Evolutionary conservation across 2,329 filamentous ascomycete genomes (phyloP).

Genomic region (Colletotrichum chlorophyti): DNA sequence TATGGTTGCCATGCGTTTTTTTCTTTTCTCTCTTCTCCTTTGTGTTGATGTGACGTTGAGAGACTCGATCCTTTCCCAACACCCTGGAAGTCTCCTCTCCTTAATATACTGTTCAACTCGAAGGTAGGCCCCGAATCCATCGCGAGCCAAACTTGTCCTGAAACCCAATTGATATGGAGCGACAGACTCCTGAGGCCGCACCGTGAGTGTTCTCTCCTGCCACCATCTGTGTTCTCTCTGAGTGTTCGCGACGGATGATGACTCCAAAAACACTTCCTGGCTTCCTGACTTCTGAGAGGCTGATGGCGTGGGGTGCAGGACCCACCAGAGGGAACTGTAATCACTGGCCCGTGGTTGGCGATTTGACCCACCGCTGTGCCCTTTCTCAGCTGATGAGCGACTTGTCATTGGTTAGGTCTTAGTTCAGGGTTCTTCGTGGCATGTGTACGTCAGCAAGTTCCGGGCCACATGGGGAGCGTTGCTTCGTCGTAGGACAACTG

Average conservation of each 20-base stretch:
- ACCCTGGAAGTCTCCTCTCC: background rate
- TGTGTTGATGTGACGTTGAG: background rate
- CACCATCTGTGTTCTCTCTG: background rate
- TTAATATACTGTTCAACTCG: conserved; percentile 8
- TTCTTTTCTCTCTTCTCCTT: background rate
- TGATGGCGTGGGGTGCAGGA: conserved; percentile 6
- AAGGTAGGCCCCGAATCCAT: too few relatives aligned
- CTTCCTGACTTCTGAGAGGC: conserved; percentile 15
- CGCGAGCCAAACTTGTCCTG: too few relatives aligned
- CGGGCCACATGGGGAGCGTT: background rate
- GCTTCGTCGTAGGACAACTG: too few relatives aligned
- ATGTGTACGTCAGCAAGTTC: conserved; percentile 16
- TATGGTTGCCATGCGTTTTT: background rate
- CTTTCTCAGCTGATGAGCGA: conserved; percentile 6
- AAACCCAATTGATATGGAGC: background rate
- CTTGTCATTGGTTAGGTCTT: background rate
- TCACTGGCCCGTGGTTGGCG: conserved; percentile 17
- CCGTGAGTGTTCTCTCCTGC: too few relatives aligned
- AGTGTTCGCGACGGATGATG: background rate
- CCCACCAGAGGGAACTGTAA: background rate
- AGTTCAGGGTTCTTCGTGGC: too few relatives aligned
- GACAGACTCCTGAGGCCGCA: background rate
- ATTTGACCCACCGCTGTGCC: background rate
- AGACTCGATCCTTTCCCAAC: background rate
- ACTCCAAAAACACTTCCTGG: background rate